A percentile compares a stretch with the other conserved stretches of the same genome.
These are phyloP conservation scores for Phaeotremella fagi DNA, from an alignment of 768 basidiomycete genomes.

Conservation along the genomic window DNA sequence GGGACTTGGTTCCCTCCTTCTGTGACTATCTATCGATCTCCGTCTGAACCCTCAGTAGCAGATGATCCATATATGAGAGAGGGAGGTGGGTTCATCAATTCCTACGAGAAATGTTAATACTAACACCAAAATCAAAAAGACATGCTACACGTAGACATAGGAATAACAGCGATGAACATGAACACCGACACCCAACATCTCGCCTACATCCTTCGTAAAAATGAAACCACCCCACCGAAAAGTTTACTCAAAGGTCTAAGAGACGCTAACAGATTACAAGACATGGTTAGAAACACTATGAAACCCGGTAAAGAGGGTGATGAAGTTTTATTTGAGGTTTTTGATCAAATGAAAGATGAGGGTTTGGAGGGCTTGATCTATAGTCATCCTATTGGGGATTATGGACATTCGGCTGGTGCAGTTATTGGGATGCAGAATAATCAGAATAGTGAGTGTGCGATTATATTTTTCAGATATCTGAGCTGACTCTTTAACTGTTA, in stretches of 20 bases:
- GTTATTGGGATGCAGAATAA: slow-evolving; percentile 52
- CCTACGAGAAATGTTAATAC: not conserved
- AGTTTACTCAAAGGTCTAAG: slow-evolving; percentile 53
- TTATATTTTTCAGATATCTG: not conserved
- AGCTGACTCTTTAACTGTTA: slow-evolving; percentile 53
- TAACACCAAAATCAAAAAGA: slow-evolving; percentile 27
- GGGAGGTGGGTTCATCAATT: slow-evolving; percentile 15
- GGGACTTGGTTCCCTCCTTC: slow-evolving; percentile 58
- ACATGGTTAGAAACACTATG: slow-evolving; percentile 54
- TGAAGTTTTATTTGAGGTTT: not conserved
- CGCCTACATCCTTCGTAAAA: slow-evolving; percentile 55
- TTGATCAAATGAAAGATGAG: slow-evolving; percentile 50
- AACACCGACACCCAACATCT: slow-evolving; percentile 60
- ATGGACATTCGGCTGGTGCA: slow-evolving; percentile 57
- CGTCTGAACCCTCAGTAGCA: slow-evolving; percentile 51
- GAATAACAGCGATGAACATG: slow-evolving; percentile 56
- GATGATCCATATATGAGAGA: slow-evolving; percentile 52
- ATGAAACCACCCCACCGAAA: slow-evolving; percentile 52
- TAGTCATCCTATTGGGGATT: slow-evolving; percentile 58
- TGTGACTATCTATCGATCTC: slow-evolving; percentile 54
- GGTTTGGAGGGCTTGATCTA: slow-evolving; percentile 55
- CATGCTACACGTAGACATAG: slow-evolving; percentile 58
- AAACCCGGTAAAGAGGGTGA: slow-evolving; percentile 49
- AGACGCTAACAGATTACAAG: slow-evolving; percentile 56
- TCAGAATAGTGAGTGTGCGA: slow-evolving; percentile 3